Conservation (phyloP, 2,329 filamentous ascomycete genomes). For the Fusarium illudens region DNA sequence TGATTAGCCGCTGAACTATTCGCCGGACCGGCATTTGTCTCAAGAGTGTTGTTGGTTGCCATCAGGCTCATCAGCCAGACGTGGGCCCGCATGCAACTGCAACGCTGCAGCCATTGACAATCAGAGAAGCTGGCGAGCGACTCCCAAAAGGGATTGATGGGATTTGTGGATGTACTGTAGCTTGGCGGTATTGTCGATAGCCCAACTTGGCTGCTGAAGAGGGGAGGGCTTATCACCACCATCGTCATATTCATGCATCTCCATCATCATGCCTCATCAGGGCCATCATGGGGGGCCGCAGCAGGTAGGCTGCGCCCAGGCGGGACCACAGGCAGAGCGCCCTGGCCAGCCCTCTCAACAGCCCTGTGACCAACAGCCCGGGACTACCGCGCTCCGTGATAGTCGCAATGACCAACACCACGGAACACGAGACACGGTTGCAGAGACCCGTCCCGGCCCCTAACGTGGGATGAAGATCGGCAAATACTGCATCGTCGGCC, state of each 20-base stretch:
- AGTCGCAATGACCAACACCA: conserved; percentile 9
- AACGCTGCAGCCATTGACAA: conserved; percentile 11
- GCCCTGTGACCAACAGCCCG: conserved; percentile 26
- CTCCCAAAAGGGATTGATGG: conserved; percentile 9
- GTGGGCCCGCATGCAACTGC: conserved; percentile 13
- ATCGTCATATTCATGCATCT: conserved; percentile 19
- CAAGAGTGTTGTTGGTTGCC: background rate
- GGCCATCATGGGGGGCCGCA: conserved; percentile 9
- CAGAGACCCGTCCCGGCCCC: conserved; percentile 7
- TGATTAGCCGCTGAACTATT: conserved; percentile 8
- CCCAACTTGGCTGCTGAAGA: background rate
- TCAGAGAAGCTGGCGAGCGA: background rate
- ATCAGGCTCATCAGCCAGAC: conserved; percentile 1
- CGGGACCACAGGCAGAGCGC: conserved; percentile 11
- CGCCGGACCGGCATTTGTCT: conserved; percentile 12
- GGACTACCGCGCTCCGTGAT: conserved; percentile 10
- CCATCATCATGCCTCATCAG: conserved; percentile 17
- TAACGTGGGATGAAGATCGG: conserved; percentile 34
- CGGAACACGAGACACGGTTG: conserved; percentile 14
- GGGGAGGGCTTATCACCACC: background rate
- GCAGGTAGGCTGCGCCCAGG: conserved; percentile 1
- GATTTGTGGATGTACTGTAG: background rate
- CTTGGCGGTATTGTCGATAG: conserved; percentile 6
- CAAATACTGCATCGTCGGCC: conserved; percentile 1
- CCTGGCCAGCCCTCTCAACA: background rate